phyloP scores from a whole-genome alignment of 1,284 basidiomycete genomes.

The Agroathelia rolfsii region DNA sequence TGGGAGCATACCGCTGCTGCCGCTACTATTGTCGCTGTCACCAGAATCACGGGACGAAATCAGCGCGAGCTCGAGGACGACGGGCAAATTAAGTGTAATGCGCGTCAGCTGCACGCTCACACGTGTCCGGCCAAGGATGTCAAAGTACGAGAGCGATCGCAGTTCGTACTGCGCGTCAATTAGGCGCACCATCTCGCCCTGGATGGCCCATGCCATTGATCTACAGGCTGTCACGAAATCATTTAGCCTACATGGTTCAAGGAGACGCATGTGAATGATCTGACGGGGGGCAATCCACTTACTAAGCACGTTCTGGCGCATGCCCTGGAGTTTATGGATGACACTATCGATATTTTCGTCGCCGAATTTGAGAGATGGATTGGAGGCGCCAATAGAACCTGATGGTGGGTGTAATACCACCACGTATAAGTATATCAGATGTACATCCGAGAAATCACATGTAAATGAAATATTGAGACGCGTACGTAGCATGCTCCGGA shows the following conservation, averaged over 20 bases:
- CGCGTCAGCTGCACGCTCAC: slow-evolving; percentile 71
- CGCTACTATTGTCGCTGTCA: slow-evolving; percentile 14
- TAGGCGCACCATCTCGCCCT: slow-evolving; percentile 61
- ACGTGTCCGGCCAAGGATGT: slow-evolving; percentile 67
- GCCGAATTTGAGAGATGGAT: slow-evolving; percentile 57
- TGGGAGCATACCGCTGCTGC: slow-evolving; percentile 34
- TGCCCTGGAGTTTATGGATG: slow-evolving; percentile 47
- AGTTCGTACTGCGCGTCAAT: slow-evolving; percentile 75
- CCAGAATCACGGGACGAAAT: slow-evolving; percentile 9
- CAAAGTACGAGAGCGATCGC: slow-evolving; percentile 67
- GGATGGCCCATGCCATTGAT: slow-evolving; percentile 65
- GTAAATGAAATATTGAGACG: not conserved
- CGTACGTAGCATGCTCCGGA: slow-evolving; percentile 63
- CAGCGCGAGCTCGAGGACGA: slow-evolving; percentile 50
- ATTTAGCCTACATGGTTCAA: slow-evolving; percentile 1
- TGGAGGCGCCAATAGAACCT: slow-evolving; percentile 68
- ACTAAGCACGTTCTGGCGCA: slow-evolving; percentile 64
- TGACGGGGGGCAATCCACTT: slow-evolving; percentile 20
- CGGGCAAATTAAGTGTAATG: slow-evolving; percentile 70
- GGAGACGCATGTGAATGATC: slow-evolving; percentile 3
- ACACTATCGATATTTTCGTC: slow-evolving; percentile 65
- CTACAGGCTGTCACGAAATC: slow-evolving; percentile 49
- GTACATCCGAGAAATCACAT: not conserved
- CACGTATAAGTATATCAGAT: slow-evolving; percentile 1
- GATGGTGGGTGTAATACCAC: too few relatives aligned